Percentiles rank a stretch among this genome's conserved stretches.
Conservation (phyloP, 2,329 filamentous ascomycete genomes). For the Calonectria naviculata region DNA sequence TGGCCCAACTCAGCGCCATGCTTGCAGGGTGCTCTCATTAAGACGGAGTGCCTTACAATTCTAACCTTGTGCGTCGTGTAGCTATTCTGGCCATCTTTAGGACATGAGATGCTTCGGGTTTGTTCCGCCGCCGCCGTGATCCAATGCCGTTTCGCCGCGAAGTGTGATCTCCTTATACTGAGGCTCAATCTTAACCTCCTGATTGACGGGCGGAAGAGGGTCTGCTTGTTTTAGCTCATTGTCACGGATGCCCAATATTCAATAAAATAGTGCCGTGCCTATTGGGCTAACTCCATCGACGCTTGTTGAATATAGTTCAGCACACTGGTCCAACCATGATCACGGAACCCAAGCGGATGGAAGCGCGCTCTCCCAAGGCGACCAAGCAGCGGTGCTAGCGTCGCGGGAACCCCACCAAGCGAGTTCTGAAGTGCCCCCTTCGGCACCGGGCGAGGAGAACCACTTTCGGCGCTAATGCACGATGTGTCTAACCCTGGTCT, state of each 20-base stretch:
- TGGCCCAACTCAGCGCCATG: neutral
- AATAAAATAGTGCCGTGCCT: conserved; percentile 6
- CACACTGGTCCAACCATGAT: conserved; percentile 16
- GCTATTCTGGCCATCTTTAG: conserved; percentile 15
- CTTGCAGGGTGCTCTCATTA: conserved; percentile 18
- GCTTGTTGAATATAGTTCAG: conserved; percentile 25
- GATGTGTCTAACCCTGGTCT: conserved; percentile 43
- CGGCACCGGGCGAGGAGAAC: conserved; percentile 35
- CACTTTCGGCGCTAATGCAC: conserved; percentile 41
- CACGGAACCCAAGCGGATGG: conserved; percentile 2
- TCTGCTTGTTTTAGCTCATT: neutral
- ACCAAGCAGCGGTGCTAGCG: conserved; percentile 31
- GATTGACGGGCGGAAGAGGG: neutral
- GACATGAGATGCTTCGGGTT: conserved; percentile 22
- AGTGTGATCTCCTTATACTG: neutral
- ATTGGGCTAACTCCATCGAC: neutral
- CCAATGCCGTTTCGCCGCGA: neutral
- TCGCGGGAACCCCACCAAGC: conserved; percentile 17
- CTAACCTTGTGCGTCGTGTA: neutral
- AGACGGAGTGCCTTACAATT: conserved; percentile 29
- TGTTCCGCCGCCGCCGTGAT: conserved; percentile 2
- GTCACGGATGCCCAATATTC: neutral
- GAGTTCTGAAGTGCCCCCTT: conserved; percentile 20
- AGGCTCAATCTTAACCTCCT: neutral
- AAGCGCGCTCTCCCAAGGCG: conserved; percentile 13